phyloP scores from a whole-genome alignment of 163 green algal genomes.

The Scenedesmus sp. region DNA sequence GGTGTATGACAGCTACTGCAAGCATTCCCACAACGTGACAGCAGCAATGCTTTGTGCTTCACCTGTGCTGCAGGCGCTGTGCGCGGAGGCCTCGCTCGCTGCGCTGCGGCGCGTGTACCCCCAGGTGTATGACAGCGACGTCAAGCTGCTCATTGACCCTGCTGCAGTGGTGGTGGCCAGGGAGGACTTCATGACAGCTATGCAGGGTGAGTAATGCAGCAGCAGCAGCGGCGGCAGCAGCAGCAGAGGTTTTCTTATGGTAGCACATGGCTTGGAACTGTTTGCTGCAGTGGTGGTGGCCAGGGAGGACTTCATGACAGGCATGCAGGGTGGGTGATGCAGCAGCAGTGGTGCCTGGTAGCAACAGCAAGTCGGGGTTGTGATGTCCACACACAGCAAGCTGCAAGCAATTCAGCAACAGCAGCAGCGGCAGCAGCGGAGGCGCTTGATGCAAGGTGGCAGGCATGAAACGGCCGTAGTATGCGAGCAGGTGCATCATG shows the following conservation, averaged over 20 bases:
- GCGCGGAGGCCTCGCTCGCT: slow-evolving; percentile 91
- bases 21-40: not conserved
- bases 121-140: slow-evolving; percentile 89
- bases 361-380: not conserved
- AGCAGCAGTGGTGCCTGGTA: not conserved
- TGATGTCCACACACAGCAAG: not conserved
- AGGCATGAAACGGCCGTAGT: too few relatives aligned
- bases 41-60: not conserved
- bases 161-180: slow-evolving; percentile 71
- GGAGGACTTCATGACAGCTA: slow-evolving; percentile 87
- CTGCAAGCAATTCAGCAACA: not conserved
- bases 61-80: slow-evolving; percentile 76
- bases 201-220: slow-evolving; percentile 48
- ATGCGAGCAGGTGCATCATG: too few relatives aligned
- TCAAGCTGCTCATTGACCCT: slow-evolving; percentile 86
- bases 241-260: too few relatives aligned
- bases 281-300: slow-evolving; percentile 67
- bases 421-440: not conserved
- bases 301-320: slow-evolving; percentile 84
- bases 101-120: slow-evolving; percentile 90
- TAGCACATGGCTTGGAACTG: too few relatives aligned
- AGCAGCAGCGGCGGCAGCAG: too few relatives aligned
- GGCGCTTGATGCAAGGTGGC: too few relatives aligned
- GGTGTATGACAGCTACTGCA: slow-evolving; percentile 77
- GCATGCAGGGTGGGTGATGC: slow-evolving; percentile 57